These are phyloP conservation scores for Ceratobasidium sp. DNA, from an alignment of 1,284 basidiomycete genomes.

Conservation along the genomic window DNA sequence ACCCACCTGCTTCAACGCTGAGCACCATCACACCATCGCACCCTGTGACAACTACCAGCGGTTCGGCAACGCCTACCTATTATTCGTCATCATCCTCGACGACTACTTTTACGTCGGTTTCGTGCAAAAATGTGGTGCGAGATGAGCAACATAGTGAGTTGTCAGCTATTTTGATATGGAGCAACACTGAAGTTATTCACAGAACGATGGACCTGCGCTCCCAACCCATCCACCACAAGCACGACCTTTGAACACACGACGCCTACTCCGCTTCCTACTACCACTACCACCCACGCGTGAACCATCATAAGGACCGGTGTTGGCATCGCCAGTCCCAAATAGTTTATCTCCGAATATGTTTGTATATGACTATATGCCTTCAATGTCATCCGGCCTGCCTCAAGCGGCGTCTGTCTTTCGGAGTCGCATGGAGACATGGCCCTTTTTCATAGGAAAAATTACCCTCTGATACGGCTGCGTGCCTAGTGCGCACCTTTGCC, in stretches of 20 bases:
- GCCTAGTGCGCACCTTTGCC: too few relatives aligned
- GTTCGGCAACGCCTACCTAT: not conserved
- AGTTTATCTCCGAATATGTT: too few relatives aligned
- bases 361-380: too few relatives aligned
- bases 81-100: conserved; percentile 10
- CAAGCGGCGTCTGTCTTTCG: too few relatives aligned
- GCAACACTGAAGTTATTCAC: not conserved
- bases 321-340: too few relatives aligned
- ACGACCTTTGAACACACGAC: not conserved
- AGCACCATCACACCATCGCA: not conserved
- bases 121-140: conserved; percentile 34
- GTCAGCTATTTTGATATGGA: not conserved
- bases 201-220: conserved; percentile 44
- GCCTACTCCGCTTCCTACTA: not conserved
- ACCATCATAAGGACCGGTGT: too few relatives aligned
- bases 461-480: too few relatives aligned
- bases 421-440: too few relatives aligned
- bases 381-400: too few relatives aligned
- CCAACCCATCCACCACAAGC: conserved; percentile 21
- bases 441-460: too few relatives aligned
- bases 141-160: conserved; percentile 32
- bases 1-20: conserved; percentile 16
- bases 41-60: not conserved
- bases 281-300: conserved; percentile 1
- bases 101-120: conserved; percentile 12